Percentiles rank a stretch among this genome's conserved stretches.
These are phyloP conservation scores for Punica granatum DNA, from an alignment of 345 rosid species.

Conservation along the genomic window DNA sequence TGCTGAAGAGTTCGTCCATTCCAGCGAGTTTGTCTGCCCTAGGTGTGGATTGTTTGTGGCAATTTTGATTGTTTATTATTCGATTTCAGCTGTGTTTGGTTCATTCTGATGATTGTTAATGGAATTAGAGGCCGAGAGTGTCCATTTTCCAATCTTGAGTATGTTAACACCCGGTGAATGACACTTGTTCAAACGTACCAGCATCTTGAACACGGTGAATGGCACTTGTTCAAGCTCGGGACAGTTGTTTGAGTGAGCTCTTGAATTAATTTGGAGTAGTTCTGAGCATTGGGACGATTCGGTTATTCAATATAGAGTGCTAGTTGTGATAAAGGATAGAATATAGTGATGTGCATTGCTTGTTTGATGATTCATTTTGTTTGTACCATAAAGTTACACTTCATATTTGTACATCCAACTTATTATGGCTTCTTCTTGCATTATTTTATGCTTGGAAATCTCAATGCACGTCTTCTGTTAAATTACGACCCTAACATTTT, in stretches of 20 bases:
- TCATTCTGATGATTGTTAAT: background rate
- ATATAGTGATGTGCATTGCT: background rate
- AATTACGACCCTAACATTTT: background rate
- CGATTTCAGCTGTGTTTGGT: background rate
- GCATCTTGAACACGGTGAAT: too few relatives aligned
- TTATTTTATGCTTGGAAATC: background rate
- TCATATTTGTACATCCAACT: background rate
- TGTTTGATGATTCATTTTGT: background rate
- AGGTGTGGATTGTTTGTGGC: background rate
- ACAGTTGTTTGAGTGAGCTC: background rate
- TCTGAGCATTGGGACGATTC: background rate
- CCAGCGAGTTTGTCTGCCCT: background rate
- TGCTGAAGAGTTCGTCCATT: background rate
- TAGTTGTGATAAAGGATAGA: too few relatives aligned
- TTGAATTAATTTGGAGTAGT: background rate
- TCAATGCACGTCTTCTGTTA: background rate
- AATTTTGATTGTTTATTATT: background rate
- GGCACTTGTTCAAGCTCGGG: background rate
- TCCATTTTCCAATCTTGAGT: background rate
- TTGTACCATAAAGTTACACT: background rate
- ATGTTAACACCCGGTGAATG: background rate
- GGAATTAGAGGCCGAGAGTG: background rate
- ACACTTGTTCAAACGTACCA: too few relatives aligned
- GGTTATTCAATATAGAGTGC: too few relatives aligned
- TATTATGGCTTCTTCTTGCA: background rate